Conservation (phyloP, 1,284 basidiomycete species). For the Thelephora terrestris region DNA sequence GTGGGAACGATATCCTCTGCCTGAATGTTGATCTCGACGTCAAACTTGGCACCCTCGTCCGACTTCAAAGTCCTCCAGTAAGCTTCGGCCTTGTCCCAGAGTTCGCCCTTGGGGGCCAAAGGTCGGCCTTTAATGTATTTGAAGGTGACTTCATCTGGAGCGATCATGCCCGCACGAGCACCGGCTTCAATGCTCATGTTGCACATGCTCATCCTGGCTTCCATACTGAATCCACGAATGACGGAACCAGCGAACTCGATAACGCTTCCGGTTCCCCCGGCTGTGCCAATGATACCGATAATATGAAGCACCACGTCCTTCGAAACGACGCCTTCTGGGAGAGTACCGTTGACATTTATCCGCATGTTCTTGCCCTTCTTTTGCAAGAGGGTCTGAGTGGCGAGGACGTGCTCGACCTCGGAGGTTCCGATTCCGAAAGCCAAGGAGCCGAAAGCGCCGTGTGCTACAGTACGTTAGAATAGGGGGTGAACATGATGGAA, state of each 20-base stretch:
- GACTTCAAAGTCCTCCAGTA: conserved; percentile 86
- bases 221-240: conserved; percentile 89
- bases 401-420: conserved; percentile 95
- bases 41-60: conserved; percentile 86
- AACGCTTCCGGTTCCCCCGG: conserved; percentile 87
- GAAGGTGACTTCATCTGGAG: conserved; percentile 89
- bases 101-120: conserved; percentile 77
- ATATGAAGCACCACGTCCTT: conserved; percentile 95
- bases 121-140: conserved; percentile 82
- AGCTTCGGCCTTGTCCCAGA: conserved; percentile 82
- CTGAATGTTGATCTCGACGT: conserved; percentile 78
- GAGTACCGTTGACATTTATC: conserved; percentile 80
- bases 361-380: conserved; percentile 96
- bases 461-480: conserved; percentile 40
- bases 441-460: conserved; percentile 92
- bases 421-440: conserved; percentile 97
- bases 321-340: conserved; percentile 82
- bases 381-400: conserved; percentile 90
- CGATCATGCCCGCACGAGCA: conserved; percentile 92
- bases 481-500: background rate
- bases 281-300: conserved; percentile 90
- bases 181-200: conserved; percentile 99
- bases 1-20: conserved; percentile 91
- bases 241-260: conserved; percentile 93
- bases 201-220: conserved; percentile 93